phyloP scores from a whole-genome alignment of 2,329 filamentous ascomycete species.

The Ascosphaera apis region DNA sequence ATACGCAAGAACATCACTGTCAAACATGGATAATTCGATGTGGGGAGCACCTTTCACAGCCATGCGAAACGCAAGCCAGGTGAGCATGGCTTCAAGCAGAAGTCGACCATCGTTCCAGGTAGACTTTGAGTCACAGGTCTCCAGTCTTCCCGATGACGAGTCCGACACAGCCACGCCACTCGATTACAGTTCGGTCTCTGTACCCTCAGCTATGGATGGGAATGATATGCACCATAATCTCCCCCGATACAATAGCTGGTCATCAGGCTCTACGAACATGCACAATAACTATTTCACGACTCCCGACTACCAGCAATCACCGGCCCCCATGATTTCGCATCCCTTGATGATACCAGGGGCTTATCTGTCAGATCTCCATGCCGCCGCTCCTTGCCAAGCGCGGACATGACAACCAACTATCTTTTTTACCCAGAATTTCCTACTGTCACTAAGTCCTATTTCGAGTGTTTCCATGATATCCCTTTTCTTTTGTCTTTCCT shows the following conservation, averaged over 20 bases:
- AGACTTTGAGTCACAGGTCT: not conserved
- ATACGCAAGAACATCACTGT: not conserved
- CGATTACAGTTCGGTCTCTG: not conserved
- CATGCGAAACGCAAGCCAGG: not conserved
- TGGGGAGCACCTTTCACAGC: not conserved
- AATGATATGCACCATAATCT: not conserved
- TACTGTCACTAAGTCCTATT: not conserved
- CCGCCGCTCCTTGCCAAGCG: not conserved
- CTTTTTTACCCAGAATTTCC: not conserved
- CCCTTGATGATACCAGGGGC: not conserved
- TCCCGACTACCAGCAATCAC: not conserved
- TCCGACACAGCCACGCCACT: not conserved
- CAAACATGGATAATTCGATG: not conserved
- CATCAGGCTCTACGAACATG: not conserved
- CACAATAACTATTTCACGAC: not conserved
- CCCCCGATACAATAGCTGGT: not conserved
- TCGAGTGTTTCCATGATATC: not conserved
- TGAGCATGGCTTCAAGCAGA: not conserved
- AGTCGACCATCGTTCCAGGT: not conserved
- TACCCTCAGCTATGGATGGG: not conserved
- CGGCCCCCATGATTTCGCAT: not conserved
- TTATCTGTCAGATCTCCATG: not conserved
- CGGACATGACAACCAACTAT: not conserved
- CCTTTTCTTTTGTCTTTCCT: not conserved
- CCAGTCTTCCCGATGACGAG: not conserved